These are phyloP conservation scores for Claviceps arundinis DNA, from an alignment of 2,329 filamentous ascomycete species.

Conservation along the genomic window DNA sequence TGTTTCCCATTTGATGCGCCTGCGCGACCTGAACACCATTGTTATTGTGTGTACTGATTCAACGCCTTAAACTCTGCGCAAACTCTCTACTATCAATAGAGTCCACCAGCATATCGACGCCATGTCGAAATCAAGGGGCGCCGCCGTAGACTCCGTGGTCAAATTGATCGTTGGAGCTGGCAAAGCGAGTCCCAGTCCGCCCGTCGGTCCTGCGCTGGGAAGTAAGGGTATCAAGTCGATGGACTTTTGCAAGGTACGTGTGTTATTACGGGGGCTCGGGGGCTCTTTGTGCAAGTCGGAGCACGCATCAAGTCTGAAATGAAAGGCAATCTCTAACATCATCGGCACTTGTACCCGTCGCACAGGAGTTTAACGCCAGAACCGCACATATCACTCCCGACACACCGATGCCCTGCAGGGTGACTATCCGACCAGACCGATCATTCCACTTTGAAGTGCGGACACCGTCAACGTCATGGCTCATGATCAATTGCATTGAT, in stretches of 20 bases:
- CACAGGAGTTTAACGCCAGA: slow-evolving; percentile 88
- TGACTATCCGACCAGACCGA: slow-evolving; percentile 85
- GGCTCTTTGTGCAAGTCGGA: neutral
- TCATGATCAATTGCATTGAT: slow-evolving; percentile 73
- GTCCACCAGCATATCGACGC: slow-evolving; percentile 9
- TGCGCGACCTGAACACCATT: neutral
- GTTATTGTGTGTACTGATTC: neutral
- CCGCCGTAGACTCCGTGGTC: slow-evolving; percentile 58
- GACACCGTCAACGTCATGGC: slow-evolving; percentile 85
- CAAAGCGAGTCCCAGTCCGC: slow-evolving; percentile 86
- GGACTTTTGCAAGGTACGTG: slow-evolving; percentile 89
- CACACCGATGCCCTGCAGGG: slow-evolving; percentile 78
- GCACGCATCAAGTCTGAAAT: neutral
- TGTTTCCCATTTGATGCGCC: neutral
- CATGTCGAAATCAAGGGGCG: slow-evolving; percentile 40
- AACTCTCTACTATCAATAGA: slow-evolving; percentile 5
- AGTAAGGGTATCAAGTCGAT: slow-evolving; percentile 98
- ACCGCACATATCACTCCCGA: slow-evolving; percentile 73
- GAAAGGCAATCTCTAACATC: slow-evolving; percentile 8
- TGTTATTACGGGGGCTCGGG: neutral
- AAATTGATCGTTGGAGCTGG: slow-evolving; percentile 97
- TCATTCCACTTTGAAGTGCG: slow-evolving; percentile 87
- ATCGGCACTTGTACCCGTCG: neutral
- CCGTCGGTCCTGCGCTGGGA: slow-evolving; percentile 89
- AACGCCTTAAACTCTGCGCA: neutral